These are phyloP conservation scores for Kitagawia praeruptora DNA, from an alignment of 129 eudicot genomes.

Conservation along the genomic window DNA sequence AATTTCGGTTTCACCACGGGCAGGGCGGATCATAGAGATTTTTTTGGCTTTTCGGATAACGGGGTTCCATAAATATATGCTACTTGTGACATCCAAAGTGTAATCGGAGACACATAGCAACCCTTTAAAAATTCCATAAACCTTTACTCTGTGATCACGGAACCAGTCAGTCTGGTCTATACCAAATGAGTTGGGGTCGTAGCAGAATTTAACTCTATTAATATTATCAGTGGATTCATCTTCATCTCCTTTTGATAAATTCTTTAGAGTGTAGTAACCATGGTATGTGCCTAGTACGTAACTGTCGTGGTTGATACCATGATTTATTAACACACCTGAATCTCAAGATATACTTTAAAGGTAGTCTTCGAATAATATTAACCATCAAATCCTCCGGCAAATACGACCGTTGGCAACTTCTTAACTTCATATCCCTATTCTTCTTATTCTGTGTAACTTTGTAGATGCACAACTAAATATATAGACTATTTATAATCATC, in stretches of 20 bases:
- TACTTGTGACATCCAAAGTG: neutral
- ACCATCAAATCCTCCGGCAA: no score
- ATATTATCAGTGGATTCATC: neutral
- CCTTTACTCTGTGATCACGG: no score
- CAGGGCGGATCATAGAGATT: neutral
- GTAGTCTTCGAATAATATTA: no score
- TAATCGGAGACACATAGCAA: neutral
- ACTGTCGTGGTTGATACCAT: neutral
- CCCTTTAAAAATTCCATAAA: neutral
- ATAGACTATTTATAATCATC: no score
- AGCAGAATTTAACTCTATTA: neutral
- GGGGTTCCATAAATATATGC: neutral
- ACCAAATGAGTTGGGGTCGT: neutral
- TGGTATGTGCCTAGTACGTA: neutral
- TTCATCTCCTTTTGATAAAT: neutral
- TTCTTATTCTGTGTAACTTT: no score
- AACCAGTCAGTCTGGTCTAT: no score
- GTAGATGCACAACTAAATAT: no score
- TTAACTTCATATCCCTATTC: no score
- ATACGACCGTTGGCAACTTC: no score
- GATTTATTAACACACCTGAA: no score
- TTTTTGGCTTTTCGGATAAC: neutral
- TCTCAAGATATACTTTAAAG: no score
- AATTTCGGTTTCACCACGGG: neutral
- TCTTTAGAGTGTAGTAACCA: neutral